Base-by-base conservation (phyloP, 2,329 filamentous ascomycete species). In the Xylaria sp. region DNA sequence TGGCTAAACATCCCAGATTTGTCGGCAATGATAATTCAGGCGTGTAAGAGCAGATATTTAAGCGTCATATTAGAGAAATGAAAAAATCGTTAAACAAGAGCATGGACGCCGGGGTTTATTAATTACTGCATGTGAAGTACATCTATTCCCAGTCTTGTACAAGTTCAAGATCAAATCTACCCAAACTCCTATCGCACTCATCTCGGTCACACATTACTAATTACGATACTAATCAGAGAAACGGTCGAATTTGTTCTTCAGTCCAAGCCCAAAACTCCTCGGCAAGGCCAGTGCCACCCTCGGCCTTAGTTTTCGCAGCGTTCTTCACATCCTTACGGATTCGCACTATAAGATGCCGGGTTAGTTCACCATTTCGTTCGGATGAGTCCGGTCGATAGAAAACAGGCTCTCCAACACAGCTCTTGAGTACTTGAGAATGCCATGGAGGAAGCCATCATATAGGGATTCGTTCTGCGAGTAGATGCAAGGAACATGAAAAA, bases 251-350 rank as follows among this genome's bases (percentile, higher is more conserved):
- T 48, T 69, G 67, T 10, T 66, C 57, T 64, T 83, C 82, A 49
- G 75, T 77, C 82, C 82, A 84, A 4, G 81, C 79, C 82, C 81
- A 84, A 64, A 84, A 83, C 57, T 77, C 72, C 48, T 74, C 62
- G 2, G 78, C 79, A 61, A 78, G 75, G 1, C 79, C 80, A 25
- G 71, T 79, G 3, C 81, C 80, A 33, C 80, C 79, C 28, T 82
- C 78, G 10, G 72, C 72, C 43, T 75, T 66, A 3, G 73, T 62
- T 68, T 74, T 78, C 0, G 74, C 73, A 10, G 70, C 76, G 0
- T 74, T 72, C 8, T 71, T 75, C 20, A 81, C 54, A 64, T 81
- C 80, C 25, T 73, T 67, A 12, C 79, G 72, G 15, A 78, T 71
- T 23, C 72, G 49, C 66, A 68, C 62, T 67, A 61, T 18, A 54